phyloP scores from a whole-genome alignment of 139 green algal genomes.

The Coelastrella sp. region DNA sequence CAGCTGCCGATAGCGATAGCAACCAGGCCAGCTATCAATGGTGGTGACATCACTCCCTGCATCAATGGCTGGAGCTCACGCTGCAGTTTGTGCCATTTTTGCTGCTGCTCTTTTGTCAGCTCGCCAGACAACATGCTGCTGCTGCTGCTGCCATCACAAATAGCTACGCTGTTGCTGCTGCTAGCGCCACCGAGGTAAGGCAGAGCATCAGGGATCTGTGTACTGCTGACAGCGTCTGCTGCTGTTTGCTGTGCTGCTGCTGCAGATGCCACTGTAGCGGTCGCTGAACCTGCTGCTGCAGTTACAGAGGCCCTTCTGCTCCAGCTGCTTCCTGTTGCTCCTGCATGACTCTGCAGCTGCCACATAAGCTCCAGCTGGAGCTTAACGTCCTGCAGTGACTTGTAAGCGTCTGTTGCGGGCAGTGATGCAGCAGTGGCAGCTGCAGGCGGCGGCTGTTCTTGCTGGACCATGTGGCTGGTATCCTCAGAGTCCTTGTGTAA shows the following conservation, averaged over 20 bases:
- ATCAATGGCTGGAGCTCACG: background rate
- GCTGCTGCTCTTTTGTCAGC: background rate
- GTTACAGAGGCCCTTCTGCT: background rate
- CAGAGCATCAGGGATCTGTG: background rate
- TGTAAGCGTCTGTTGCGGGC: background rate
- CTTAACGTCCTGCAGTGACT: background rate
- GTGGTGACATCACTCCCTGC: constrained; percentile 24
- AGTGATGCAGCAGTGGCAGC: background rate
- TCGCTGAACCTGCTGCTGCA: background rate
- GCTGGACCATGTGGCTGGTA: background rate
- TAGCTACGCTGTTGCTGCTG: constrained; percentile 8
- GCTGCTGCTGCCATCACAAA: background rate
- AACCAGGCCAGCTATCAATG: constrained; percentile 3
- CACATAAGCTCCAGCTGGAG: background rate
- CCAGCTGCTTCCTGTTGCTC: constrained; percentile 2
- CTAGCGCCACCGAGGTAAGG: background rate
- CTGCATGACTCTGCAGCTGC: constrained; percentile 11
- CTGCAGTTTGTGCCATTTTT: background rate
- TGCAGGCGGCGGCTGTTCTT: background rate
- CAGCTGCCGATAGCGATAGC: constrained; percentile 39
- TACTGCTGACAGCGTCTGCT: background rate
- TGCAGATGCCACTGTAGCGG: background rate
- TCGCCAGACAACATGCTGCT: background rate
- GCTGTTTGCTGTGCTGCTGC: background rate
- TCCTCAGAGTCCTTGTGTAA: no score